Evolutionary conservation across 1,284 basidiomycete species (phyloP), one percentile per base, ranked within the genome.

Genomic region (Gymnopus androsaceus): DNA sequence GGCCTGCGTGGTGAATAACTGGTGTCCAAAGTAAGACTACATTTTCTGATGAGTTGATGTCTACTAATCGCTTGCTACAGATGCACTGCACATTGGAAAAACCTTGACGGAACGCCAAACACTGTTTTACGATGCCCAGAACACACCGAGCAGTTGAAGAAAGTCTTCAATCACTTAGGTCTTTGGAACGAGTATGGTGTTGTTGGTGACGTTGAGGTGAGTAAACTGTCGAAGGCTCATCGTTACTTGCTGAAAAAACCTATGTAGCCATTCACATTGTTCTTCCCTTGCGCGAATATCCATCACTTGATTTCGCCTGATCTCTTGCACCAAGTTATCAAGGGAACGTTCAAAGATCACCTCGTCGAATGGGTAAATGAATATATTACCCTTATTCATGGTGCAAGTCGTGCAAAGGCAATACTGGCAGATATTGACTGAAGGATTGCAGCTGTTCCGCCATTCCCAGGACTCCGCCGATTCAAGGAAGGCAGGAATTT

Each of bases 261-360:
- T 3, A 34, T 17, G 3, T 34, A 58, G 56, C 56, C 56, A n/a
- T 58, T 54, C 31, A 58, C 56, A 14, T 27, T 48, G 33, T 19
- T 44, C 14, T 58, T 58, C 36, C 52, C 67, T 66, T 42, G 63
- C 31, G 60, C 61, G 9, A 60, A 72, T 48, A 69, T 71, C 4
- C 63, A 66, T 47, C 57, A 64, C 12, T 51, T 64, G 8, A 30
- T 71, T 14, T 53, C 67, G 1, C 62, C 64, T 23, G 67, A 71
- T 47, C 52, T 70, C 5, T 61, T 71, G 2, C 72, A 73, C 52
- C 70, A 72, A 51, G n/a, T n/a, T n/a, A n/a, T n/a, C n/a, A n/a
- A n/a, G n/a, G n/a, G n/a, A n/a, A n/a, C n/a, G n/a, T n/a, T 70
- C 63, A 71, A 72, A 40, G 68, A 73, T 51, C 28, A 34, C 19